These are phyloP conservation scores for Calonectria leucothoes DNA, from an alignment of 2,329 filamentous ascomycete species.

Conservation along the genomic window DNA sequence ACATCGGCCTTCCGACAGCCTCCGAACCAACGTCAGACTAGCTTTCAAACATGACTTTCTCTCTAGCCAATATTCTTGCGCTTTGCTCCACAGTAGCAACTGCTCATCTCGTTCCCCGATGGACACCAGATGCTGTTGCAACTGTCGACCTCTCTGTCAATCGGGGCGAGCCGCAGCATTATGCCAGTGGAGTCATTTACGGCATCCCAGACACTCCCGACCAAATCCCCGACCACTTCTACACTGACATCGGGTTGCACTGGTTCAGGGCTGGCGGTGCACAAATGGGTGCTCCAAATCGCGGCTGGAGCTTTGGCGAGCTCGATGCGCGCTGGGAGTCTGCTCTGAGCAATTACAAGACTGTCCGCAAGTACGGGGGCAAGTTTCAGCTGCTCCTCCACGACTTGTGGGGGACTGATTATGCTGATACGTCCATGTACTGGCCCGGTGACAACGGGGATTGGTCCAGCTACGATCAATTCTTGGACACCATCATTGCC, in stretches of 20 bases:
- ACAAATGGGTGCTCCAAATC: neutral
- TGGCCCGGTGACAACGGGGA: neutral
- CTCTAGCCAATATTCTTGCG: neutral
- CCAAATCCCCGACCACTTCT: constrained; percentile 7
- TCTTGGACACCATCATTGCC: neutral
- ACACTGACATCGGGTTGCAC: neutral
- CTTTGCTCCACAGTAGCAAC: neutral
- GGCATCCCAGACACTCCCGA: neutral
- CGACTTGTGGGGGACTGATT: neutral
- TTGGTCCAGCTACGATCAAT: neutral
- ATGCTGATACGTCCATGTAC: neutral
- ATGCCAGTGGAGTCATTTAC: neutral
- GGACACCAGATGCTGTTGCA: neutral
- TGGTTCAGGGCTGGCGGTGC: neutral
- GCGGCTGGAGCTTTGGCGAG: neutral
- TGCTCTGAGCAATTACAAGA: neutral
- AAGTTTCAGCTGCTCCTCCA: constrained; percentile 2
- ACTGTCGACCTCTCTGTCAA: neutral
- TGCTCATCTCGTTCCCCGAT: neutral
- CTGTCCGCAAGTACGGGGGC: neutral
- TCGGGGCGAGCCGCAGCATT: neutral
- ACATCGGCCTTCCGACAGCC: too few relatives aligned
- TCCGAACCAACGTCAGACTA: too few relatives aligned
- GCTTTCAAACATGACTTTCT: neutral
- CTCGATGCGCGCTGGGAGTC: neutral